Conservation (phyloP, 2,329 filamentous ascomycete genomes). For the Fusarium graminum region DNA sequence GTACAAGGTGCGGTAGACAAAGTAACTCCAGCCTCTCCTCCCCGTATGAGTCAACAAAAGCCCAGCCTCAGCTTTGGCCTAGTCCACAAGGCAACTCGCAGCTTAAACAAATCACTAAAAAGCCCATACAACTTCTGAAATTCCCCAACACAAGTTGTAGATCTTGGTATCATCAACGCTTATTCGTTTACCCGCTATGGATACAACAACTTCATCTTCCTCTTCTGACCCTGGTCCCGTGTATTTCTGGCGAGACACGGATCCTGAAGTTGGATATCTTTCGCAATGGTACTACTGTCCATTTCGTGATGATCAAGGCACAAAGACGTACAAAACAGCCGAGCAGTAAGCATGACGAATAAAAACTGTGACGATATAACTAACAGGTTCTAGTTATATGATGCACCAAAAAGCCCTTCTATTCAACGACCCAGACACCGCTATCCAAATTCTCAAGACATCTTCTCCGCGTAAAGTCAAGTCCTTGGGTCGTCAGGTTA, state of each 20-base stretch:
- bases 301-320: slow-evolving; percentile 59
- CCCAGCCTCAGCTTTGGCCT: slow-evolving; percentile 34
- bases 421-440: slow-evolving; percentile 61
- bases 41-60: slow-evolving; percentile 43
- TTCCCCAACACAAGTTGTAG: background rate
- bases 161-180: background rate
- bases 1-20: background rate
- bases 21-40: slow-evolving; percentile 1
- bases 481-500: slow-evolving; percentile 67
- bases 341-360: slow-evolving; percentile 60
- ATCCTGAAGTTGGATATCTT: slow-evolving; percentile 66
- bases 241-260: slow-evolving; percentile 65
- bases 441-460: slow-evolving; percentile 62
- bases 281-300: slow-evolving; percentile 71
- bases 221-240: slow-evolving; percentile 41
- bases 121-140: background rate
- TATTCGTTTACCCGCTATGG: slow-evolving; percentile 12
- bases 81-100: slow-evolving; percentile 4
- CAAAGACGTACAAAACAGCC: slow-evolving; percentile 61
- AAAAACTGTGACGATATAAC: background rate
- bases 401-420: slow-evolving; percentile 67
- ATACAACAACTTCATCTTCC: slow-evolving; percentile 15
- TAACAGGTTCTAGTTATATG: slow-evolving; percentile 60
- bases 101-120: background rate
- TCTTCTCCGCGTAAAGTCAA: slow-evolving; percentile 63